Evolutionary conservation across 139 green algal species (phyloP).

Genomic region (Picochlorum sp.): DNA sequence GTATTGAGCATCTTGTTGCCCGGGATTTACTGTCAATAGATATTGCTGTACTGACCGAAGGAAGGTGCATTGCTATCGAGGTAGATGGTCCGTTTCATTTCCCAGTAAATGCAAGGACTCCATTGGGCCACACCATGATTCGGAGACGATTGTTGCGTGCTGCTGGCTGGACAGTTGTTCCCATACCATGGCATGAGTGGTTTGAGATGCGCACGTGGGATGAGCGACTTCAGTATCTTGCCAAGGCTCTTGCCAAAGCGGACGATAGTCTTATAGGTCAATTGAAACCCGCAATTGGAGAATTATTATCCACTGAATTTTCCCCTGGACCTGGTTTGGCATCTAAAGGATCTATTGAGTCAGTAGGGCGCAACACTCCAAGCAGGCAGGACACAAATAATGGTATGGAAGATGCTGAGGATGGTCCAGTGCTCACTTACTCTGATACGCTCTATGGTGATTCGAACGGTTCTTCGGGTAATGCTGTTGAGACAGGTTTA

Average conservation of each 20-base stretch:
- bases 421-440: not conserved
- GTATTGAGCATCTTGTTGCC: conserved; percentile 31
- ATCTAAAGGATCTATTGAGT: not conserved
- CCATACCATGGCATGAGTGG: conserved; percentile 36
- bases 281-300: not conserved
- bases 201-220: conserved; percentile 10
- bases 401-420: not conserved
- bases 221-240: conserved; percentile 8
- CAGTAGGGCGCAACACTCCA: not conserved
- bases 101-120: conserved; percentile 37
- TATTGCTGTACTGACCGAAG: conserved; percentile 27
- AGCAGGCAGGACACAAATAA: not conserved
- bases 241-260: conserved; percentile 4
- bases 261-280: conserved; percentile 4
- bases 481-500: conserved; percentile 1
- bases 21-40: conserved; percentile 38
- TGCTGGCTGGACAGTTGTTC: conserved; percentile 38
- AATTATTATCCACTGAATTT: conserved; percentile 13
- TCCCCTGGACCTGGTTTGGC: conserved; percentile 4
- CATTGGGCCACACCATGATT: conserved; percentile 37
- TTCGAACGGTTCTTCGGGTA: not conserved
- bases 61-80: conserved; percentile 33
- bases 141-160: conserved; percentile 31
- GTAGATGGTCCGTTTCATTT: conserved; percentile 50
- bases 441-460: not conserved